Base-by-base conservation (phyloP, 208 protist species). In the Acanthamoeba castellanii region DNA sequence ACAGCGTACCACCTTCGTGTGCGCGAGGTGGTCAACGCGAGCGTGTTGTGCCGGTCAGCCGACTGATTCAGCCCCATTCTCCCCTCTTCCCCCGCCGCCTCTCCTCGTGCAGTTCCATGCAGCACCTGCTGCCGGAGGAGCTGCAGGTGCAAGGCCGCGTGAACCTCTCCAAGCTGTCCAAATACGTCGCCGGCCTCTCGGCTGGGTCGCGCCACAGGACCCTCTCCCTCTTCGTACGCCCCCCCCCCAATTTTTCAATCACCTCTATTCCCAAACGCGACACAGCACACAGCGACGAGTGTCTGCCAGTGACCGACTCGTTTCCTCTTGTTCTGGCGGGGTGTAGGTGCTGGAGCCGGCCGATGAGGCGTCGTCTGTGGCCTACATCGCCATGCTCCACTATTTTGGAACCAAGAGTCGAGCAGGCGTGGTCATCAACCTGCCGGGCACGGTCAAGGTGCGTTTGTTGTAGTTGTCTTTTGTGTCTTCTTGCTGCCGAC, bases 361-460 rank as follows among this genome's bases (percentile, higher is more conserved):
- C 18, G 81, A 88, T 9, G 81, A 30, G 22, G 50, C 37, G 18
- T 88, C 81, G 18, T 50, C 47, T 37, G 50, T 88, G 42, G 42
- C 81, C 22, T 88, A 88, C 81, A 61, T 88, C 20, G 81, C 81
- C 32, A 88, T 88, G 81, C 81, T 88, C n/a, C 81, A 88, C 81
- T 88, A 88, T 32, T 88, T 88, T 88, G 50, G 81, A 18, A 88
- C 27, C 81, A 88, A 88, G 32, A 61, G 50, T 18, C 81, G 81
- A 61, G 81, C 81, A 13, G 81, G 81, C 81, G 81, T 88, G 22
- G 81, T 88, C 16, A 57, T 22, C 30, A 88, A 88, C 30, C 81
- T 88, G 1, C 81, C 18, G 25, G 37, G 45, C 37, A 57, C 20
- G 45, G 47, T 88, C 45, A 88, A 78, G 70, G 42, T 45, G 42